These are phyloP conservation scores for Gymnopus androsaceus DNA, from an alignment of 1,284 basidiomycete genomes.

Conservation along the genomic window DNA sequence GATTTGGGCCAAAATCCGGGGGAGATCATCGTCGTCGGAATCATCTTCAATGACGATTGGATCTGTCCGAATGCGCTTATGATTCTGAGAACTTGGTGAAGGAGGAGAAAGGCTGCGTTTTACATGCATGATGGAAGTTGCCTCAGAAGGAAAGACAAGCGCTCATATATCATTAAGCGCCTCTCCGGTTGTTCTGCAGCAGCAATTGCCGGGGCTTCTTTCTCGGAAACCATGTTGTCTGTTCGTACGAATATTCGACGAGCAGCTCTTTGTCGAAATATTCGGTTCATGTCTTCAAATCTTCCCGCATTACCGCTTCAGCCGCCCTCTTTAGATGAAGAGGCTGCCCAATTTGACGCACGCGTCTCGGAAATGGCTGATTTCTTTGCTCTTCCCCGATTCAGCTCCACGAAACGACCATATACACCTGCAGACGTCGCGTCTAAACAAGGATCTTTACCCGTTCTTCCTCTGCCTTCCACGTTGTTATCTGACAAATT, in stretches of 20 bases:
- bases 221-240: constrained; percentile 23
- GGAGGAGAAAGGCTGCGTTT: constrained; percentile 5
- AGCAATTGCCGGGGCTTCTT: not conserved
- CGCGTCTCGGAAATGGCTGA: constrained; percentile 64
- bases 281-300: constrained; percentile 35
- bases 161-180: not conserved
- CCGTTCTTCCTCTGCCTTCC: constrained; percentile 76
- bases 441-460: constrained; percentile 87
- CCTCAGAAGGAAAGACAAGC: not conserved
- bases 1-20: constrained; percentile 40
- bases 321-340: constrained; percentile 65
- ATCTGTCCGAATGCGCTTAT: not conserved
- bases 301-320: constrained; percentile 54
- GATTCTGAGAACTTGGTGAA: not conserved
- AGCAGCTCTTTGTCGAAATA: constrained; percentile 19
- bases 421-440: constrained; percentile 81
- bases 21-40: constrained; percentile 42
- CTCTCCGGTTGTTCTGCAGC: not conserved
- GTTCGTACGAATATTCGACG: constrained; percentile 19
- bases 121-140: not conserved
- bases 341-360: constrained; percentile 65
- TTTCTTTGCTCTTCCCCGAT: constrained; percentile 80
- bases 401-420: constrained; percentile 72
- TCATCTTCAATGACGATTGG: constrained; percentile 25
- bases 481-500: constrained; percentile 85